phyloP scores from a whole-genome alignment of 2,329 filamentous ascomycete species.

The Ceratocystis ficicola region DNA sequence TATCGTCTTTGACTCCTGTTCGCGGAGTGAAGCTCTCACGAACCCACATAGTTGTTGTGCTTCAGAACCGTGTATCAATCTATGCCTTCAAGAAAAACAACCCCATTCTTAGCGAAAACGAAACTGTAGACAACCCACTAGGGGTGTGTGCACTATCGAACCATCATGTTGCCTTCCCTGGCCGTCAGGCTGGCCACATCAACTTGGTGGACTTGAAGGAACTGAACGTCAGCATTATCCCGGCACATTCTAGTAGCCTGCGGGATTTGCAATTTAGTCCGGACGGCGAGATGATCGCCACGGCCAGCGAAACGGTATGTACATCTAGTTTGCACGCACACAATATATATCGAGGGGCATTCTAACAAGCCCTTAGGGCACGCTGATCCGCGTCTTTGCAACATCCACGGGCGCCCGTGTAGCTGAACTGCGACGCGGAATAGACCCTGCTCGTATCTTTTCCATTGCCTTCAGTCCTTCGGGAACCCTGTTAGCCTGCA shows the following conservation, averaged over 20 bases:
- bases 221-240: slow-evolving; percentile 82
- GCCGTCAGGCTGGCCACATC: slow-evolving; percentile 76
- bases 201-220: slow-evolving; percentile 70
- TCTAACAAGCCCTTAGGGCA: slow-evolving; percentile 40
- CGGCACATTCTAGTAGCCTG: slow-evolving; percentile 70
- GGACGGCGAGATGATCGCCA: slow-evolving; percentile 72
- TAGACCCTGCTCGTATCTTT: slow-evolving; percentile 78
- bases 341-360: background rate
- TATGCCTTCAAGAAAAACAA: slow-evolving; percentile 68
- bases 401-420: slow-evolving; percentile 69
- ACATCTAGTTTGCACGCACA: background rate
- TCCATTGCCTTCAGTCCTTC: slow-evolving; percentile 79
- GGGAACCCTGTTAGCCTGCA: slow-evolving; percentile 70
- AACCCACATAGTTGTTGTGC: slow-evolving; percentile 64
- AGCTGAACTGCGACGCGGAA: slow-evolving; percentile 73
- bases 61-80: slow-evolving; percentile 69
- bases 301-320: slow-evolving; percentile 61
- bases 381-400: slow-evolving; percentile 73
- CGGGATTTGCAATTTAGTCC: slow-evolving; percentile 67
- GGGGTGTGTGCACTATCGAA: slow-evolving; percentile 69
- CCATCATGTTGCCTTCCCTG: slow-evolving; percentile 68
- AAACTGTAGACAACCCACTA: slow-evolving; percentile 72
- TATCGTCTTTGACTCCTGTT: slow-evolving; percentile 70
- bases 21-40: slow-evolving; percentile 67
- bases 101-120: slow-evolving; percentile 59